Evolutionary conservation across 2,329 filamentous ascomycete species (phyloP).

Genomic region (Ophiostoma triangulosporum): DNA sequence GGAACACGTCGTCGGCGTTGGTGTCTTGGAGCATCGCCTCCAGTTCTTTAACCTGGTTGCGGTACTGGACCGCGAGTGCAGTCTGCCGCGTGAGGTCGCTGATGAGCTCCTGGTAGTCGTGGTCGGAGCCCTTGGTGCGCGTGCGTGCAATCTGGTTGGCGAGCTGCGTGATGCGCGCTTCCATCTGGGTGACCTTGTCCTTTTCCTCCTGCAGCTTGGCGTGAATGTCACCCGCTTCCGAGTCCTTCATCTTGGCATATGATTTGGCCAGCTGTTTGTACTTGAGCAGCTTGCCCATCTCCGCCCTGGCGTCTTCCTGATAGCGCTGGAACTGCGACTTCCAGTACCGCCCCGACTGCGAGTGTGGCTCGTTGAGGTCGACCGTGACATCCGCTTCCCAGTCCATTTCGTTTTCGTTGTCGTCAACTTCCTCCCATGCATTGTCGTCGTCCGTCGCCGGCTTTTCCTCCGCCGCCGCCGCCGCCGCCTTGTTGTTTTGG

Average conservation of each 20-base stretch:
- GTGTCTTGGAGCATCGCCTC: constrained; percentile 33
- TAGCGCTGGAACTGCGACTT: constrained; percentile 66
- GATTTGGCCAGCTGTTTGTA: constrained; percentile 72
- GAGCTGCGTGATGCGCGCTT: constrained; percentile 47
- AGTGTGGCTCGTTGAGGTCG: constrained; percentile 60
- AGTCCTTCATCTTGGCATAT: constrained; percentile 65
- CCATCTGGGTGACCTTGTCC: constrained; percentile 49
- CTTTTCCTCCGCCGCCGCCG: background rate
- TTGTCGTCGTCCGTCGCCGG: constrained; percentile 22
- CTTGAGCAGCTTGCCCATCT: constrained; percentile 64
- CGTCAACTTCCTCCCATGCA: constrained; percentile 40
- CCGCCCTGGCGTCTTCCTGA: constrained; percentile 54
- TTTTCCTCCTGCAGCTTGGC: constrained; percentile 56
- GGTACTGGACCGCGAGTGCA: constrained; percentile 42
- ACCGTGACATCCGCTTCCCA: constrained; percentile 48
- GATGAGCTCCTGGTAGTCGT: constrained; percentile 33
- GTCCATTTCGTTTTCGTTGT: constrained; percentile 19
- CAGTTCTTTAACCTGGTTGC: constrained; percentile 44
- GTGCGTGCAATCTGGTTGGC: constrained; percentile 38
- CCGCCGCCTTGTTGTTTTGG: constrained; percentile 14
- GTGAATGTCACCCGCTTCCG: constrained; percentile 51
- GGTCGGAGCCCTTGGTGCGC: constrained; percentile 25
- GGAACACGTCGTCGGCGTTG: background rate
- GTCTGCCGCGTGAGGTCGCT: constrained; percentile 45
- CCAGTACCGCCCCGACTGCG: constrained; percentile 67